Base-by-base conservation (phyloP, 2,329 filamentous ascomycete species). In the Penicillium sp. region DNA sequence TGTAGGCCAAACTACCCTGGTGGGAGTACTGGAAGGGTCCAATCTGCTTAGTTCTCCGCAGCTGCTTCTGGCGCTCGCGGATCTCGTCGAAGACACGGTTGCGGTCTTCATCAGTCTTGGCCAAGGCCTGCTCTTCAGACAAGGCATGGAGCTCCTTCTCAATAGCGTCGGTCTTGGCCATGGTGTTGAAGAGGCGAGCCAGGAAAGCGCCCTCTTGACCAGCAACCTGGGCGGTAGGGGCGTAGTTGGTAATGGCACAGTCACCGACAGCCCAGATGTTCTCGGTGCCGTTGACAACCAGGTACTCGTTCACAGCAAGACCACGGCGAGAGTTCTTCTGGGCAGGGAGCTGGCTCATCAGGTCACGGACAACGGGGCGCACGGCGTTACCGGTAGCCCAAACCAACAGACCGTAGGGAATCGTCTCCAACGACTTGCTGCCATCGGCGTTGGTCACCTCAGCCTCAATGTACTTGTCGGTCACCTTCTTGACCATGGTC, bases 11-110 rank as follows among this genome's bases (percentile, higher is more conserved):
- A 70, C 90, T 94, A 67, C 95, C 95, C 82, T 99, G 93, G 83
- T 99, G 95, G 41, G 91, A 95, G 86, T 99, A 99, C 82, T 96
- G 90, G 84, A 99, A 99, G 55, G 95, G 95, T 76, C 95, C 96
- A 78, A 97, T 89, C 77, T 96, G 90, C 85, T 96, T 96, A 78
- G 95, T 88, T 69, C 92, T 87, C 65, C 91, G 87, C 69, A 98
- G 84, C 75, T 95, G 87, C 79, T 90, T 92, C 85, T 97, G 92
- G 67, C 92, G 83, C 55, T 86, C 82, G 79, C 95, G 92, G 74
- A 99, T 97, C 79, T 96, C 85, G 54, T 87, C 86, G 61, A 89
- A 83, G 56, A 85, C 75, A 68, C 81, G 71, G 70, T 86, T 82
- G 60, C 86, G 81, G 57, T 82, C 78, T 37, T 86, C 84, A 53